Evolutionary conservation across 2,329 filamentous ascomycete species (phyloP), one percentile per base, ranked within the genome.

Genomic region (Monosporascus ibericus): DNA sequence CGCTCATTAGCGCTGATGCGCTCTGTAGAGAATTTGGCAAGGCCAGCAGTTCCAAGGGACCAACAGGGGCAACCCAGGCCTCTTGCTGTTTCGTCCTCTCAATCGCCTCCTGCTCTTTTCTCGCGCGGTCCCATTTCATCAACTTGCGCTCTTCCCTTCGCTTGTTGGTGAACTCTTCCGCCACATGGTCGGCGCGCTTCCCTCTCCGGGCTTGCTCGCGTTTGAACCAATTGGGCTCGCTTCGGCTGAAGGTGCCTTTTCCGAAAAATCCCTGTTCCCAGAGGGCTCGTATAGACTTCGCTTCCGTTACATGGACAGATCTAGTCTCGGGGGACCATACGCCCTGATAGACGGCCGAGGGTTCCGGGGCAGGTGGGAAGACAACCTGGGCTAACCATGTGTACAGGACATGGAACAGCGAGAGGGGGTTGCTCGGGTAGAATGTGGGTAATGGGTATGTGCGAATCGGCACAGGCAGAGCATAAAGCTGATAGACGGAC

Each of bases 221-320:
- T 58, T 88, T 88, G 48, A 96, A 70, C 94, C 94, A 99, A 60
- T 85, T 94, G 3, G 92, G 92, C 68, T 99, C 92, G 75, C 92
- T 96, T 62, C 95, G 84, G 73, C 92, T 96, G 53, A 97, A 75
- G 61, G 78, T 92, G 44, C 94, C 94, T 70, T 96, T 96, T 47
- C 95, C 95, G 70, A 92, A 99, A 72, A 99, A 99, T 5, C 94
- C 94, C 73, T 95, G 90, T 70, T 96, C 89, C 94, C 95, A 99
- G 24, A 99, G 72, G 1, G 86, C 90, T 51, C 87, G 80, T 56
- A 95, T 86, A 3, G 90, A 86, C 51, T 78, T 77, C 25, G 84
- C 76, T 67, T 96, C 87, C 18, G 84, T 90, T 52, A 99, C 79
- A 66, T 96, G 90, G 17, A 99, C 81, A 0, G 91, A 94, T 30